A percentile compares a stretch with the other conserved stretches of the same genome.
These are phyloP conservation scores for Saturnispora zaruensis DNA, from an alignment of 805 yeast genomes.

Conservation along the genomic window DNA sequence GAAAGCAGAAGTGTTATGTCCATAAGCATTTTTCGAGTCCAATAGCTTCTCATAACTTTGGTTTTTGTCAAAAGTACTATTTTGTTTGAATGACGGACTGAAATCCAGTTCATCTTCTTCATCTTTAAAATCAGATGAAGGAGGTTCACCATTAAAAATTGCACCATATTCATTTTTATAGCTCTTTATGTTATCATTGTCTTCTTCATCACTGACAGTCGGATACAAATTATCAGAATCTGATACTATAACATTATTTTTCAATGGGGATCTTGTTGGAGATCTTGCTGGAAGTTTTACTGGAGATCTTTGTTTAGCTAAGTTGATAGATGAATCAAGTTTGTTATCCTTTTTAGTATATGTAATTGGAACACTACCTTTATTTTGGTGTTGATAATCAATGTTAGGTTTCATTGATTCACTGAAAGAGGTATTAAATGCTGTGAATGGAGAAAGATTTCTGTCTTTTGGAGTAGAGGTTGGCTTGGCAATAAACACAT, in stretches of 20 bases:
- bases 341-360: neutral
- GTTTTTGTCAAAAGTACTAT: neutral
- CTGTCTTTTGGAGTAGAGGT: slow-evolving; percentile 11
- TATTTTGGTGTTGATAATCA: neutral
- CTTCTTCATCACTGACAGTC: slow-evolving; percentile 3
- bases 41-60: neutral
- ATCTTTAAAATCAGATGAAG: neutral
- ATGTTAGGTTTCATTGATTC: slow-evolving; percentile 19
- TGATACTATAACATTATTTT: neutral
- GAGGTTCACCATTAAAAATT: neutral
- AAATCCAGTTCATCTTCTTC: slow-evolving; percentile 3
- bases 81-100: slow-evolving; percentile 2
- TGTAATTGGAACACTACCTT: neutral
- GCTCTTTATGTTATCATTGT: neutral
- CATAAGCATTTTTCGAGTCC: neutral
- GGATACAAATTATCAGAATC: slow-evolving; percentile 3
- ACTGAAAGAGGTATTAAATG: slow-evolving; percentile 26
- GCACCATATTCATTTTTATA: neutral
- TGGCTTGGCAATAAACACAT: slow-evolving; percentile 8
- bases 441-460: slow-evolving; percentile 30
- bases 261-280: neutral
- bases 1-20: neutral
- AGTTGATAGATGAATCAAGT: neutral
- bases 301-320: slow-evolving; percentile 18
- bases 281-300: slow-evolving; percentile 10